Evolutionary conservation across 2,329 filamentous ascomycete genomes (phyloP).

Genomic region (Sporothrix variecibatus): DNA sequence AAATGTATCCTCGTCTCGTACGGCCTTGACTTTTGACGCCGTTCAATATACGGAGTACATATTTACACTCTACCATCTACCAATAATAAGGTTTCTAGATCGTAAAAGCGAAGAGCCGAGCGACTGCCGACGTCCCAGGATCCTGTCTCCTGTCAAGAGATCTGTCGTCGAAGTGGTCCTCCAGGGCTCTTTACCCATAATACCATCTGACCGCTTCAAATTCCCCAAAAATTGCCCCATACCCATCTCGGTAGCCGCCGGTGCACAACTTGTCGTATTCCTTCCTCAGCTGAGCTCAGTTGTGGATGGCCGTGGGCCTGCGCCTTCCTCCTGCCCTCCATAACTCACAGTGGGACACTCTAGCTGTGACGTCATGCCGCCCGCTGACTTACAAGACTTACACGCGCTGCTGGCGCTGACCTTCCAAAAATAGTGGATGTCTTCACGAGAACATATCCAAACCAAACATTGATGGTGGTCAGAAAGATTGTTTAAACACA

Average conservation of each 20-base stretch:
- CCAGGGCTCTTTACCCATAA: background rate
- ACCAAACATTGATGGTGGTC: background rate
- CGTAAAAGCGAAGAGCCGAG: constrained; percentile 2
- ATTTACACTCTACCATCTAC: background rate
- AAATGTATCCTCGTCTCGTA: background rate
- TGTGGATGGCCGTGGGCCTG: background rate
- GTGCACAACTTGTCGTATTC: constrained; percentile 3
- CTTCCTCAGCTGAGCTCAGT: background rate
- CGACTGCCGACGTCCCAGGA: constrained; percentile 9
- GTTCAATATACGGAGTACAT: background rate
- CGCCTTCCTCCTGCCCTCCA: background rate
- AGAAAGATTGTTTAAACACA: background rate
- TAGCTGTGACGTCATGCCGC: constrained; percentile 18
- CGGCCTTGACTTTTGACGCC: background rate
- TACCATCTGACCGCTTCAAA: constrained; percentile 1
- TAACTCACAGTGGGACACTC: background rate
- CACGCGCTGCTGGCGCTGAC: background rate
- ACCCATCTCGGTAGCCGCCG: constrained; percentile 1
- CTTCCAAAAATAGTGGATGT: background rate
- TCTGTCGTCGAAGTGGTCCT: background rate
- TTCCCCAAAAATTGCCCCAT: background rate
- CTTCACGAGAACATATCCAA: background rate
- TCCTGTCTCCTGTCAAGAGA: background rate
- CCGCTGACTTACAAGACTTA: background rate
- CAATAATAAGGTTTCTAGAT: constrained; percentile 1